Conservation (phyloP, 805 yeast species). For the Barnettozyma sucrosica region DNA sequence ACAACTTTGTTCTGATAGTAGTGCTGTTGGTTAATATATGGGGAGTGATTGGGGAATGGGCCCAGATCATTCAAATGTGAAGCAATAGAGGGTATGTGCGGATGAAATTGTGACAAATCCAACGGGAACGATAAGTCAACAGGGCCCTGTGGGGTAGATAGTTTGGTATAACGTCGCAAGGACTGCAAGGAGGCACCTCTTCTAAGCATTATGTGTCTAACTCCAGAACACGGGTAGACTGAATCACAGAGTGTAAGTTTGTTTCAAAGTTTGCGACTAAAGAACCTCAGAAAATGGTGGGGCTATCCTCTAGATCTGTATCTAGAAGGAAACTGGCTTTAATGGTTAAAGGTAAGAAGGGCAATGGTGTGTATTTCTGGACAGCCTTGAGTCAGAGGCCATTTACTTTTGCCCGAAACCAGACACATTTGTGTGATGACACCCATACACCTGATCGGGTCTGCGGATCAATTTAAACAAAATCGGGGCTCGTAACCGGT, state of each 20-base stretch:
- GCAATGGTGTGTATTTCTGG: not conserved
- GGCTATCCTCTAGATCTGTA: not conserved
- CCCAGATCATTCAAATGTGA: slow-evolving; percentile 31
- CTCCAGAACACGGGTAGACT: not conserved
- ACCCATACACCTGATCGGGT: not conserved
- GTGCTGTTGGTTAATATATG: slow-evolving; percentile 59
- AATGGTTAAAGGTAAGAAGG: not conserved
- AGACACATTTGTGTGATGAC: not conserved
- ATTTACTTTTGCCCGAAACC: not conserved
- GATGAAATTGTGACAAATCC: slow-evolving; percentile 32
- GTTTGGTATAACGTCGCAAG: not conserved
- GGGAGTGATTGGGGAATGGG: slow-evolving; percentile 37
- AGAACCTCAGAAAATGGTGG: too few relatives aligned
- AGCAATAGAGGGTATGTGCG: slow-evolving; percentile 28
- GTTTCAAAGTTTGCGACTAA: not conserved
- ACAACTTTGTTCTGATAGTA: slow-evolving; percentile 78
- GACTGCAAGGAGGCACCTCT: not conserved
- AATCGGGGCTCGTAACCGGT: not conserved
- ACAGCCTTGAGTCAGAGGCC: not conserved
- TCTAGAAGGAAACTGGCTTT: not conserved
- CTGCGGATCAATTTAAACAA: not conserved
- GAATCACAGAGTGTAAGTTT: not conserved
- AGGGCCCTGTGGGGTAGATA: not conserved
- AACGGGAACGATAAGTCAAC: slow-evolving; percentile 21
- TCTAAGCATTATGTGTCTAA: not conserved